Evolutionary conservation across 2,329 filamentous ascomycete genomes (phyloP).

Genomic region (Passalora sequoiae): DNA sequence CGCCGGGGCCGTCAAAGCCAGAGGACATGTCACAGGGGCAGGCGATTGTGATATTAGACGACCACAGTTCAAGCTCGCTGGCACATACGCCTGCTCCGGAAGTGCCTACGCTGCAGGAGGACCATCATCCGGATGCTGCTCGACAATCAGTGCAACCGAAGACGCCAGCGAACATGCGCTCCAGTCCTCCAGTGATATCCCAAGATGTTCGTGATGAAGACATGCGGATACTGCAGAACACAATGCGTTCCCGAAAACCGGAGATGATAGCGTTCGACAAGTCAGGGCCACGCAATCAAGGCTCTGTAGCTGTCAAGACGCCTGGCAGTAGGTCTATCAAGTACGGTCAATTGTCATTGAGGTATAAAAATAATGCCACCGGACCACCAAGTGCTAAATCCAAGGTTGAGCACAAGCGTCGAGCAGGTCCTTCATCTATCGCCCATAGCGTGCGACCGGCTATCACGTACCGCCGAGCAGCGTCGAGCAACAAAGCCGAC

Average conservation of each 20-base stretch:
- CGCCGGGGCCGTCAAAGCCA: not conserved
- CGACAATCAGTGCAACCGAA: not conserved
- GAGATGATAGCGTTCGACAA: constrained; percentile 27
- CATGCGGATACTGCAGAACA: not conserved
- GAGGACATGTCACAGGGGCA: not conserved
- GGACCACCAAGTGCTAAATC: not conserved
- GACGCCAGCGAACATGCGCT: not conserved
- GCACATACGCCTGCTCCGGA: not conserved
- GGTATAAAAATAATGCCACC: no score
- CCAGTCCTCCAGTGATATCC: not conserved
- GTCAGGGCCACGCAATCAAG: constrained; percentile 30
- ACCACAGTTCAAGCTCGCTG: not conserved
- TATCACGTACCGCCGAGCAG: constrained; percentile 3
- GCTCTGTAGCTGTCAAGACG: not conserved
- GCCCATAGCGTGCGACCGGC: constrained; percentile 12
- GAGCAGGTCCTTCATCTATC: constrained; percentile 13
- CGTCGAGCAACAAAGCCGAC: constrained; percentile 15
- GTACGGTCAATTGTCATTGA: not conserved
- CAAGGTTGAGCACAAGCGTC: not conserved
- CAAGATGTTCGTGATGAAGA: not conserved
- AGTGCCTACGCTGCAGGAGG: no score
- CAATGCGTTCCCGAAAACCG: constrained; percentile 14
- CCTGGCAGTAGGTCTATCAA: not conserved
- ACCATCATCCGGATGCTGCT: no score
- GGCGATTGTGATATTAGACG: not conserved